These are phyloP conservation scores for Artemisia tridentata DNA, from an alignment of 129 eudicot genomes.

Conservation along the genomic window DNA sequence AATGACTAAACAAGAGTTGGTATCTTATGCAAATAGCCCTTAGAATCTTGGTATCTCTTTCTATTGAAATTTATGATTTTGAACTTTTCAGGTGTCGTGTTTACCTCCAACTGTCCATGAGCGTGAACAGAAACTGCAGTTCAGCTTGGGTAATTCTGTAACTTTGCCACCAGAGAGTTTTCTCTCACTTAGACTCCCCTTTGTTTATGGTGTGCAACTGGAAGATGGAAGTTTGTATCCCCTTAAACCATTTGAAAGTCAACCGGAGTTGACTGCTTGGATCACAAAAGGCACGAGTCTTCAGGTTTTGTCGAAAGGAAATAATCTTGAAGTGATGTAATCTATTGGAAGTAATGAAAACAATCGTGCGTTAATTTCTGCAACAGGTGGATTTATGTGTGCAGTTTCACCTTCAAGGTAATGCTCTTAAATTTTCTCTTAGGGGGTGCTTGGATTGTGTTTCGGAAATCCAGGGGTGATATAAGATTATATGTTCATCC, in stretches of 20 bases:
- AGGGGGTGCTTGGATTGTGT: neutral
- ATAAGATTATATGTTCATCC: neutral
- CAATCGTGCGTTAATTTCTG: conserved; percentile 24
- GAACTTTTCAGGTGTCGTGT: conserved; percentile 58
- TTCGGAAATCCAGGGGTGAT: neutral
- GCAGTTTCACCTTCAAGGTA: conserved; percentile 38
- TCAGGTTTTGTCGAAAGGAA: conserved; percentile 55
- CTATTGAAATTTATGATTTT: neutral
- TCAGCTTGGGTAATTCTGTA: conserved; percentile 70
- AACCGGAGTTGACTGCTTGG: conserved; percentile 87
- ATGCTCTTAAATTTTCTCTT: conserved; percentile 4
- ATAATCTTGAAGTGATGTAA: conserved; percentile 34
- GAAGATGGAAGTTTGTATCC: conserved; percentile 64
- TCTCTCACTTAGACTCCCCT: conserved; percentile 88
- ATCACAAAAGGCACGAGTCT: conserved; percentile 62
- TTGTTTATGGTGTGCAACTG: conserved; percentile 66
- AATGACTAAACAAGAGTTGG: too few relatives aligned
- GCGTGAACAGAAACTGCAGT: conserved; percentile 65
- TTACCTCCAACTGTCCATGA: conserved; percentile 55
- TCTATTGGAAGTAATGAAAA: conserved; percentile 11
- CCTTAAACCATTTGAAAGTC: conserved; percentile 67
- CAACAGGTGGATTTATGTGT: conserved; percentile 13
- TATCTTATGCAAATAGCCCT: too few relatives aligned
- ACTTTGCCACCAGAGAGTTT: conserved; percentile 95
- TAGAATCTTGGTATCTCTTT: too few relatives aligned